Base-by-base conservation (phyloP, 106 monocot genomes). In the Dendrobium catenatum region DNA sequence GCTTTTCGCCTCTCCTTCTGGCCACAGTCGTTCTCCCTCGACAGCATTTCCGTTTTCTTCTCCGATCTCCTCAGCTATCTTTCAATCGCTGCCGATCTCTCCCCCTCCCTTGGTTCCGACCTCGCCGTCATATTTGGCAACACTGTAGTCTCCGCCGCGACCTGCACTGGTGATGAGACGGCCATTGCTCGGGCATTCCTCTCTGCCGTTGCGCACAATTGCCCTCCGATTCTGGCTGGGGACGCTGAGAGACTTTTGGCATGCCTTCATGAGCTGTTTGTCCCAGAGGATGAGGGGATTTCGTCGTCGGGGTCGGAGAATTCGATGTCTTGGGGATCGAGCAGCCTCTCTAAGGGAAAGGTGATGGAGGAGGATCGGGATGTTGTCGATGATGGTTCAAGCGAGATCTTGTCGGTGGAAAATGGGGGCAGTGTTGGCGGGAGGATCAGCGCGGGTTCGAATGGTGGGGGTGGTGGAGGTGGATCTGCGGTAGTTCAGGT, bases 341-440 rank as follows among this genome's bases (percentile, higher is more conserved):
- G 83, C 79, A 89, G 87, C 11, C 88, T 84, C 33, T 80, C 83
- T 7, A 94, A 89, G 81, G 90, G 83, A 77, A 94, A 86, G 80
- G 86, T 31, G 55, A 86, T 84, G 82, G 88, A 91, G 61, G 89
- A 89, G 20, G 90, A 84, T 18, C 42, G 78, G 88, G 93, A 94
- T 48, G 73, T 82, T 5, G 79, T 77, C 3, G 83, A 88, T 20
- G 91, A 90, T 78, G 85, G 75, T 41, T 82, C 82, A 17, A 88
- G 88, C 43, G 91, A 84, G 78, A 77, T 75, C 13, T 85, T 81
- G 43, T 82, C 86, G 1, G 83, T 42, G 85, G 82, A 70, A 41
- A 85, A 87, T 43, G 86, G 80, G 9, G 77, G 76, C 33, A 85
- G 81, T n/a, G 54, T 66, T 24, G 70, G 84, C 15, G 44, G 82